A percentile compares a stretch with the other conserved stretches of the same genome.
phyloP scores from a whole-genome alignment of 441 rosid genomes.

The Jatropha podagrica region DNA sequence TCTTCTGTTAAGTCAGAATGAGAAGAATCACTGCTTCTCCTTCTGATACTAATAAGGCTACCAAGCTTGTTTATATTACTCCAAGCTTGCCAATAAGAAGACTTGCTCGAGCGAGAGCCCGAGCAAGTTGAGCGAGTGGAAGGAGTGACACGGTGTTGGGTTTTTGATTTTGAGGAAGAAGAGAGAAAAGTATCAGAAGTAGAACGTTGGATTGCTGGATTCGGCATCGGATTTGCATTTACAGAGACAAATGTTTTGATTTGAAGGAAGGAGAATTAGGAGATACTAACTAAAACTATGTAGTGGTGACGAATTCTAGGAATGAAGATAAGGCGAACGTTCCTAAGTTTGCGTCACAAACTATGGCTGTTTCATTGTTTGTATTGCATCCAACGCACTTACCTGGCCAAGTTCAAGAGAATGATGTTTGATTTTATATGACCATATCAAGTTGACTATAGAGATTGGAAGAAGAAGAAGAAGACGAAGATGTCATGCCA shows the following conservation, averaged over 20 bases:
- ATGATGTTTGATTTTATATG: too few relatives aligned
- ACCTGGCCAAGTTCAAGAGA: too few relatives aligned
- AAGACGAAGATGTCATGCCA: not conserved
- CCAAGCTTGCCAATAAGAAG: slow-evolving; percentile 37
- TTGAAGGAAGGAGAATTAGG: not conserved
- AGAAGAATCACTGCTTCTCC: slow-evolving; percentile 15
- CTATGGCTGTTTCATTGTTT: not conserved
- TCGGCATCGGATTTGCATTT: slow-evolving; percentile 27
- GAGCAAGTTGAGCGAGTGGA: slow-evolving; percentile 23
- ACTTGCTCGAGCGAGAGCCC: slow-evolving; percentile 15
- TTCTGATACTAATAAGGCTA: slow-evolving; percentile 11
- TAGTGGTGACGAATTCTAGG: not conserved
- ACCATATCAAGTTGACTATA: too few relatives aligned
- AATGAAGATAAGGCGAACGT: not conserved
- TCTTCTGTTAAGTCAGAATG: slow-evolving; percentile 38
- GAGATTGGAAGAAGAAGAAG: not conserved
- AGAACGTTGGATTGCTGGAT: slow-evolving; percentile 25
- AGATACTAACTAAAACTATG: slow-evolving; percentile 5
- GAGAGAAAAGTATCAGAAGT: slow-evolving; percentile 20
- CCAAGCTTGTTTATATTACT: slow-evolving; percentile 34
- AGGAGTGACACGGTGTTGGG: not conserved
- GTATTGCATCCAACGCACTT: not conserved
- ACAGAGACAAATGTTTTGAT: slow-evolving; percentile 7
- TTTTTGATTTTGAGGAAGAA: not conserved
- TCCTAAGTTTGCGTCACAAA: not conserved